These are phyloP conservation scores for Ceratorhiza oryzae-sativae DNA, from an alignment of 1,284 basidiomycete species.

Conservation along the genomic window DNA sequence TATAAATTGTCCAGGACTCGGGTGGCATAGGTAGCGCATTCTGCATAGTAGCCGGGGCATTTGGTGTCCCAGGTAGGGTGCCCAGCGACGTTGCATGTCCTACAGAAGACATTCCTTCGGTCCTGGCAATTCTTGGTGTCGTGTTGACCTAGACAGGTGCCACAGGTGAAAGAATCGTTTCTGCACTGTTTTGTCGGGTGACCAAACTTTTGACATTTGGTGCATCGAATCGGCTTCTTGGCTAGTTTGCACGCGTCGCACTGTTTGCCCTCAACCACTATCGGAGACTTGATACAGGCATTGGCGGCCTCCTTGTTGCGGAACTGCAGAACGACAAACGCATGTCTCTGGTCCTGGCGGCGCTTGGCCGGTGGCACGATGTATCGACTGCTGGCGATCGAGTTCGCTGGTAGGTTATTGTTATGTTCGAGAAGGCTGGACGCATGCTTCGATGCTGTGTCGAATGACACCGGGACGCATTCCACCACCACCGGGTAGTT, in stretches of 20 bases:
- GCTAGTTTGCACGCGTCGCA: not conserved
- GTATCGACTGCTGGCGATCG: not conserved
- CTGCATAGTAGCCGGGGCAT: constrained; percentile 5
- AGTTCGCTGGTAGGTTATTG: not conserved
- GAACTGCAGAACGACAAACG: not conserved
- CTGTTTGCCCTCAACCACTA: not conserved
- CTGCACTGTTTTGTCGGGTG: constrained; percentile 46
- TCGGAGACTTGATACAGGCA: not conserved
- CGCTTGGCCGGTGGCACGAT: not conserved
- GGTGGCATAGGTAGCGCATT: not conserved
- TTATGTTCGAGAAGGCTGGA: not conserved
- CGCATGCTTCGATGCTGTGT: not conserved
- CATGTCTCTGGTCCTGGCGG: not conserved
- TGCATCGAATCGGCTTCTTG: constrained; percentile 7
- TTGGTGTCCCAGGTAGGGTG: constrained; percentile 7
- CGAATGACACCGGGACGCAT: not conserved
- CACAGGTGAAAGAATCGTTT: not conserved
- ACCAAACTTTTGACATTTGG: constrained; percentile 18
- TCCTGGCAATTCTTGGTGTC: constrained; percentile 1
- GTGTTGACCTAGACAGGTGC: constrained; percentile 2
- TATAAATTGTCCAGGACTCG: not conserved
- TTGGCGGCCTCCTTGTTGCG: not conserved
- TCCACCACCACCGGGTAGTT: not conserved
- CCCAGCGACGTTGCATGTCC: not conserved
- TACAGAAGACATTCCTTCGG: not conserved